These are phyloP conservation scores for Leishmania tropica DNA, from an alignment of 208 protist species.

Conservation along the genomic window DNA sequence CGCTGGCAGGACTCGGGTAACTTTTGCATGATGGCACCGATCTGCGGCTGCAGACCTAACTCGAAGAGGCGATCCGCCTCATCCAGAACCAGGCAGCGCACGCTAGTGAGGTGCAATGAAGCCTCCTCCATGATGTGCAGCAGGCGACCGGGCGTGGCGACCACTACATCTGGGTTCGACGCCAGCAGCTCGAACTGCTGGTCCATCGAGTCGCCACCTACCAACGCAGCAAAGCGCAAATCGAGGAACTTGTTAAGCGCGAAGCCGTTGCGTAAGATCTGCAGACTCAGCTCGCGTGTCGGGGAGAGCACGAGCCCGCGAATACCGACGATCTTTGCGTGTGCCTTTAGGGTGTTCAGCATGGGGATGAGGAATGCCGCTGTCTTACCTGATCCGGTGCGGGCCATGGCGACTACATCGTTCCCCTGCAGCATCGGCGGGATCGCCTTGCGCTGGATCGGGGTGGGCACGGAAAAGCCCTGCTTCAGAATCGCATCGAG, in stretches of 20 bases:
- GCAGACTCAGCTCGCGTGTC: constrained; percentile 98
- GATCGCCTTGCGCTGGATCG: constrained; percentile 98
- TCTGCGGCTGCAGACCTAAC: constrained; percentile 96
- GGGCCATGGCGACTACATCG: constrained; percentile 99
- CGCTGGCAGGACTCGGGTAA: constrained; percentile 95
- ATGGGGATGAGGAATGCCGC: constrained; percentile 99
- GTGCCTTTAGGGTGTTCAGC: constrained; percentile 92
- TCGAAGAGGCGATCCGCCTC: constrained; percentile 99
- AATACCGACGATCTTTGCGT: constrained; percentile 94
- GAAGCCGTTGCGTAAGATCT: constrained; percentile 96
- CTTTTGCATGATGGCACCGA: constrained; percentile 96
- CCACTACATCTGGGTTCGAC: constrained; percentile 98
- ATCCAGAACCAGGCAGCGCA: constrained; percentile 99
- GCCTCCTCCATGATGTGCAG: constrained; percentile 97
- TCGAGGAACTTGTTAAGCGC: constrained; percentile 95
- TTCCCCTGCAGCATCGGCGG: constrained; percentile 93
- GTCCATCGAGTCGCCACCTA: constrained; percentile 97
- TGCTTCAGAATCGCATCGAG: constrained; percentile 95
- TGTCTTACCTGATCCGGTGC: constrained; percentile 99
- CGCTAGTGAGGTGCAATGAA: constrained; percentile 87
- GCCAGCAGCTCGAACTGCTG: constrained; percentile 97
- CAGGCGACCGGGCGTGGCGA: constrained; percentile 99
- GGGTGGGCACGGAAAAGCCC: constrained; percentile 98
- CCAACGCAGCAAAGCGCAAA: constrained; percentile 93
- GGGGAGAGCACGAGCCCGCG: constrained; percentile 98